Percentiles rank a stretch among this genome's conserved stretches.
These are phyloP conservation scores for Ambrosia trifida DNA, from an alignment of 129 eudicot species.

Conservation along the genomic window DNA sequence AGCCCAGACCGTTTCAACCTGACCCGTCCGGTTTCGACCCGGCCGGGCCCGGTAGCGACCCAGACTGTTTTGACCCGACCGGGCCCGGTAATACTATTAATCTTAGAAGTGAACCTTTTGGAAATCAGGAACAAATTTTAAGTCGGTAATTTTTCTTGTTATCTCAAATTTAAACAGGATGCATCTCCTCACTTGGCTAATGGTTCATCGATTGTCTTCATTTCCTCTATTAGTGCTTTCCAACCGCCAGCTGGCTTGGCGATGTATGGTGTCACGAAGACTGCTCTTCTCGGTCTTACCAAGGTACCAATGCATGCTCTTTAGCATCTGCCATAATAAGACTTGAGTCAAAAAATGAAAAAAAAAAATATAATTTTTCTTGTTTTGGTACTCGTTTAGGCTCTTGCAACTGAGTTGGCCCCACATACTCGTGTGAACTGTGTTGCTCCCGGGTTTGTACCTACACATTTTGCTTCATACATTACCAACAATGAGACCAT, in stretches of 20 bases:
- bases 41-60: no score
- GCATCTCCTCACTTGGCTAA: constrained; percentile 75
- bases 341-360: neutral
- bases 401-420: constrained; percentile 93
- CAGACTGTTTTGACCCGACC: no score
- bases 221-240: constrained; percentile 69
- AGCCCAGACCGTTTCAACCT: no score
- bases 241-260: constrained; percentile 55
- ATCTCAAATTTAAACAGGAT: constrained; percentile 43
- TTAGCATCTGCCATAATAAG: neutral
- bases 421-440: constrained; percentile 95
- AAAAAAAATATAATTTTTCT: neutral
- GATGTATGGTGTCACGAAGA: constrained; percentile 97
- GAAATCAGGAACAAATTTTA: neutral
- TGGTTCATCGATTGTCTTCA: constrained; percentile 68
- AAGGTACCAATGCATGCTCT: constrained; percentile 47
- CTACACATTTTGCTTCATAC: constrained; percentile 76
- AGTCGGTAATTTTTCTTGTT: neutral
- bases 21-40: no score
- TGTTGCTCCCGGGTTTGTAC: constrained; percentile 94
- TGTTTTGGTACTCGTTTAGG: constrained; percentile 42
- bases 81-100: no score
- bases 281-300: constrained; percentile 96
- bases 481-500: constrained; percentile 43
- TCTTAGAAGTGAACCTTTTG: neutral